Base-by-base conservation (phyloP, 192 early-diverging fungal species). In the Allomyces javanicus region DNA sequence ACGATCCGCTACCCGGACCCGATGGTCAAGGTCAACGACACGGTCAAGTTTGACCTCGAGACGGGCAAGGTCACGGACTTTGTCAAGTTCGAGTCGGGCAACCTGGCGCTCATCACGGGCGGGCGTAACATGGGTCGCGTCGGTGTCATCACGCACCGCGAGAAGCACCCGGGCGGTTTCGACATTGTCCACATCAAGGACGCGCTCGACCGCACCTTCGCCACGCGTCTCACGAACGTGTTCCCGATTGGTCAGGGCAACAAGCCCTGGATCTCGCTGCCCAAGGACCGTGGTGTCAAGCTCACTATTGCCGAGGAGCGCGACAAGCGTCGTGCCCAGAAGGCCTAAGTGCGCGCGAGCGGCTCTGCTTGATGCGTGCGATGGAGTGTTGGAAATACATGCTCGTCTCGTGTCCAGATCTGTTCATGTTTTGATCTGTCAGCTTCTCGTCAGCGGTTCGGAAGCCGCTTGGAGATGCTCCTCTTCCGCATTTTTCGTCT, bases 121-220 rank as follows among this genome's bases (percentile, higher is more conserved):
- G 96, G 96, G 72, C 89, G 89, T 73, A 96, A 95, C 85, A 93
- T 94, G 84, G 96, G 94, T 65, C 90, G 94, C 81, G 87, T 95
- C 69, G 96, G 96, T 83, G 78, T 89, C 71, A 89, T 99, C 74
- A 91, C 86, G 71, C 89, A 94, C 87, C 86, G 89, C 77, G 96
- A 98, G 79, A 85, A 88, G 74, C 96, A 96, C 88, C 81, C 89
- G 73, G 91, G 93, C 73, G 91, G 94, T 76, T 97, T 96, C 83
- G 94, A 99, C 74, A 94, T 99, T 75, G 87, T 97, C 67, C 95
- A 99, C 83, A 82, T 99, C 78, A 97, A 97, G 91, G 97, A 99
- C 76, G 79, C 89, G 40, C 79, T 85, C 67, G 95, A 93, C 77
- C 88, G 89, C 74, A 79, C 86, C 73, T 99, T 99, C 77, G 95